Evolutionary conservation across 1,284 basidiomycete species (phyloP).

Genomic region (Cryptococcus jaspeensis): DNA sequence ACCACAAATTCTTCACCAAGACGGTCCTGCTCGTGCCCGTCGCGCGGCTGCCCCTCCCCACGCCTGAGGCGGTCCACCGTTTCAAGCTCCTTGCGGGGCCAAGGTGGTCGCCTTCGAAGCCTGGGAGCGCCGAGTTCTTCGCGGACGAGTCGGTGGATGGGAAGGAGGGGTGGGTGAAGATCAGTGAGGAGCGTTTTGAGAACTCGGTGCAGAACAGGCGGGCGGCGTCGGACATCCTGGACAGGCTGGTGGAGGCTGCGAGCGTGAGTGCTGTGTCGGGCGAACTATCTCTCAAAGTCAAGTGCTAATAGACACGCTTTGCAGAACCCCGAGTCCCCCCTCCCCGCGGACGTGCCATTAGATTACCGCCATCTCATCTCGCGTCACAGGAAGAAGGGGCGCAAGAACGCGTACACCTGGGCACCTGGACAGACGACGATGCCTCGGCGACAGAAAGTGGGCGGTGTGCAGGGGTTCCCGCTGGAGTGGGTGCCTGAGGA

Average conservation of each 20-base stretch:
- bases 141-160: slow-evolving; percentile 22
- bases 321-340: slow-evolving; percentile 57
- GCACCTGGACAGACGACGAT: slow-evolving; percentile 47
- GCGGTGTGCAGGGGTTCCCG: slow-evolving; percentile 70
- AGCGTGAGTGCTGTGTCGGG: slow-evolving; percentile 59
- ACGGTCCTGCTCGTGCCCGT: slow-evolving; percentile 70
- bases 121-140: slow-evolving; percentile 44
- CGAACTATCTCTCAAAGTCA: not conserved
- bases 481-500: slow-evolving; percentile 64
- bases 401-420: slow-evolving; percentile 58
- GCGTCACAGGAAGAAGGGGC: slow-evolving; percentile 61
- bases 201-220: slow-evolving; percentile 77
- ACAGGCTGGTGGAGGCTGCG: slow-evolving; percentile 67
- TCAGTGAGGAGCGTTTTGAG: slow-evolving; percentile 78
- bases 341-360: slow-evolving; percentile 66
- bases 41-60: slow-evolving; percentile 64
- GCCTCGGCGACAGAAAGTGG: slow-evolving; percentile 40
- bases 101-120: slow-evolving; percentile 72
- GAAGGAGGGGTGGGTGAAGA: slow-evolving; percentile 66
- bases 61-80: slow-evolving; percentile 66
- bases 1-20: slow-evolving; percentile 66
- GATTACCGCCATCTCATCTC: slow-evolving; percentile 73
- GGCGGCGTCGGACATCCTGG: slow-evolving; percentile 76
- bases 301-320: not conserved
- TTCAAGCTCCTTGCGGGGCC: slow-evolving; percentile 77